Percentiles rank a stretch among this genome's conserved stretches.
Conservation (phyloP, 108 stramenopile genomes). For the Nannochloropsis oceanica region DNA sequence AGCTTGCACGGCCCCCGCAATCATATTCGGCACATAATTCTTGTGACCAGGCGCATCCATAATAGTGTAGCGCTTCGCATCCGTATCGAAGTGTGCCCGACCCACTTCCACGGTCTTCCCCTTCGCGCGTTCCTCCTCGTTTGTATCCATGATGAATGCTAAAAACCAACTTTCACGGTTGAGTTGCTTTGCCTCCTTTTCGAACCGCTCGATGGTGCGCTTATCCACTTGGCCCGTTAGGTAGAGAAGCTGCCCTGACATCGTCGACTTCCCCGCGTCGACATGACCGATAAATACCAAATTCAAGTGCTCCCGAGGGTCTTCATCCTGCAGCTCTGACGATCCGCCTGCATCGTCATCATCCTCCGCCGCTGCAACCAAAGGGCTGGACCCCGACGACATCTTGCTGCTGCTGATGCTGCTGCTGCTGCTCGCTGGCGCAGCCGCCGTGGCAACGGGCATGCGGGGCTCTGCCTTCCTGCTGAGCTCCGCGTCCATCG, state of each 20-base stretch:
- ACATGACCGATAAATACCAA: constrained; percentile 82
- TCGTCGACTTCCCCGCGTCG: constrained; percentile 97
- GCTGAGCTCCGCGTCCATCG: not conserved
- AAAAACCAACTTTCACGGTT: constrained; percentile 99
- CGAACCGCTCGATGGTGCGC: constrained; percentile 95
- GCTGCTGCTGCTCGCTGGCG: not conserved
- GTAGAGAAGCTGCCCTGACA: constrained; percentile 95
- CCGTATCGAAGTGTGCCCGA: constrained; percentile 88
- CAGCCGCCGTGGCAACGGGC: not conserved
- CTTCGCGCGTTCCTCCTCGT: constrained; percentile 97
- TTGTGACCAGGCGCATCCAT: constrained; percentile 99
- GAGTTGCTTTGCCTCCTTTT: constrained; percentile 93
- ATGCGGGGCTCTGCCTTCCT: not conserved
- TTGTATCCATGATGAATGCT: constrained; percentile 99
- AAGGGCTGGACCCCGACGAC: not conserved
- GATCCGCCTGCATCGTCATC: not conserved
- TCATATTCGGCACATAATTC: constrained; percentile 99
- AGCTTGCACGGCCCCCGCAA: constrained; percentile 50
- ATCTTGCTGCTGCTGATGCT: not conserved
- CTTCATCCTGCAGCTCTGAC: constrained; percentile 53
- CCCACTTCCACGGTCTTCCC: constrained; percentile 99
- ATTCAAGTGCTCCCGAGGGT: constrained; percentile 88
- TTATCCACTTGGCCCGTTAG: constrained; percentile 67
- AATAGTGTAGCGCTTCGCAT: constrained; percentile 85
- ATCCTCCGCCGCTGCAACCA: not conserved